A percentile compares a stretch with the other conserved stretches of the same genome.
phyloP scores from a whole-genome alignment of 2,329 filamentous ascomycete genomes.

The Penicillium sumatraense region DNA sequence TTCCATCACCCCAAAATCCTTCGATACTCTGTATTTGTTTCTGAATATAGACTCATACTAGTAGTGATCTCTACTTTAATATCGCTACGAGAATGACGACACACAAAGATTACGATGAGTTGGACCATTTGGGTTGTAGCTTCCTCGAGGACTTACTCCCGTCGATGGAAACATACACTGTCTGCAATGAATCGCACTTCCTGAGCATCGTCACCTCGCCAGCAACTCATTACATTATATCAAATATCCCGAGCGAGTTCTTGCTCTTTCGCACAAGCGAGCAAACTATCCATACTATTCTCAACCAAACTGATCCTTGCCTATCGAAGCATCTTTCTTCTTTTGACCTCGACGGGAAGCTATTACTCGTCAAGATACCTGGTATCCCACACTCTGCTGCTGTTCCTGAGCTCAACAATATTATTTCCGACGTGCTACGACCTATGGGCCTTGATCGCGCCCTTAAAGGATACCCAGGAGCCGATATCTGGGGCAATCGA shows the following conservation, averaged over 20 bases:
- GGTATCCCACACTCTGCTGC: background rate
- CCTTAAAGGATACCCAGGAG: background rate
- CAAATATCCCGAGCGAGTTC: background rate
- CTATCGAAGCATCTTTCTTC: background rate
- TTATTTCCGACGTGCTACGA: background rate
- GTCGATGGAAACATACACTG: background rate
- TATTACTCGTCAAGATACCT: background rate
- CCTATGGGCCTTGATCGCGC: slow-evolving; percentile 2
- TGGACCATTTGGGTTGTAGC: background rate
- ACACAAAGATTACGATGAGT: background rate
- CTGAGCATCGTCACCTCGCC: background rate
- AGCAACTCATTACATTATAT: background rate
- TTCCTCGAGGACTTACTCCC: background rate
- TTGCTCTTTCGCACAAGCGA: background rate
- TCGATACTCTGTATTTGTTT: background rate
- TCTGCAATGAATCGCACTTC: background rate
- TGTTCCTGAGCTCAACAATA: background rate
- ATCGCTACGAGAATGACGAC: background rate
- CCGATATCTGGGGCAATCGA: too few relatives aligned
- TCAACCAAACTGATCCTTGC: background rate
- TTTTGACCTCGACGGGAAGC: background rate
- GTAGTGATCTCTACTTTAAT: background rate
- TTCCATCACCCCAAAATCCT: background rate
- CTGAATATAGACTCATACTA: too few relatives aligned
- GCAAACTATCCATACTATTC: background rate